Evolutionary conservation across 75 land plant species (phyloP).

Genomic region (Azolla pinnata): DNA sequence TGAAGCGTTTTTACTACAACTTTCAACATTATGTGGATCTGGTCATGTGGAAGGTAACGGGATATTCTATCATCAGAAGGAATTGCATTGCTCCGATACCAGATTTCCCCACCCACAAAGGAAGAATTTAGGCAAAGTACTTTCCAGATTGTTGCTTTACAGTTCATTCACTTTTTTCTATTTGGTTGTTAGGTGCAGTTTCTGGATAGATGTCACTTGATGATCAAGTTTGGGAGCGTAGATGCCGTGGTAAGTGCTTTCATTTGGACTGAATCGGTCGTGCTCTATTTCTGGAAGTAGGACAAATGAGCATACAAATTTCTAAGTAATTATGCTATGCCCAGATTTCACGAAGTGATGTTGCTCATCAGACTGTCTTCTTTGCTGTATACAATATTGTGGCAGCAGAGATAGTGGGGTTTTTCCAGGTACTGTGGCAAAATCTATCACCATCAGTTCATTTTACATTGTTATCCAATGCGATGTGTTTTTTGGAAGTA

Average conservation of each 20-base stretch:
- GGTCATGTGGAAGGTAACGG: constrained; percentile 82
- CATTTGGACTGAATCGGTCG: neutral
- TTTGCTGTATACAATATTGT: constrained; percentile 92
- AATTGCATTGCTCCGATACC: too few species aligned
- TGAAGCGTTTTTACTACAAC: constrained; percentile 89
- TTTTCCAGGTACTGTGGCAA: constrained; percentile 90
- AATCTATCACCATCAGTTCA: too few species aligned
- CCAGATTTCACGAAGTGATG: constrained; percentile 6
- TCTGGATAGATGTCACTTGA: constrained; percentile 79
- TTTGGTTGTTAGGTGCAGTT: constrained; percentile 68
- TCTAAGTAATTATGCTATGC: neutral
- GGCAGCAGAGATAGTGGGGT: constrained; percentile 73
- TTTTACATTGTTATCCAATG: too few species aligned
- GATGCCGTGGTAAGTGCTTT: constrained; percentile 74
- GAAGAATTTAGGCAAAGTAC: too few species aligned
- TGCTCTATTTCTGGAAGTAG: too few species aligned
- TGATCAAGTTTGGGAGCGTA: constrained; percentile 92
- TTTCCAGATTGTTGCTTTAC: too few species aligned
- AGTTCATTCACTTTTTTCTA: neutral
- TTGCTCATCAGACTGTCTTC: constrained; percentile 63
- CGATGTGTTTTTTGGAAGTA: too few species aligned
- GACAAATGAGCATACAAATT: neutral
- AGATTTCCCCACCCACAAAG: too few species aligned
- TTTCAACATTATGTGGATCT: constrained; percentile 91
- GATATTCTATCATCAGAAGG: constrained; percentile 5